phyloP scores from a whole-genome alignment of 441 rosid species.

The Croton laevigatus region DNA sequence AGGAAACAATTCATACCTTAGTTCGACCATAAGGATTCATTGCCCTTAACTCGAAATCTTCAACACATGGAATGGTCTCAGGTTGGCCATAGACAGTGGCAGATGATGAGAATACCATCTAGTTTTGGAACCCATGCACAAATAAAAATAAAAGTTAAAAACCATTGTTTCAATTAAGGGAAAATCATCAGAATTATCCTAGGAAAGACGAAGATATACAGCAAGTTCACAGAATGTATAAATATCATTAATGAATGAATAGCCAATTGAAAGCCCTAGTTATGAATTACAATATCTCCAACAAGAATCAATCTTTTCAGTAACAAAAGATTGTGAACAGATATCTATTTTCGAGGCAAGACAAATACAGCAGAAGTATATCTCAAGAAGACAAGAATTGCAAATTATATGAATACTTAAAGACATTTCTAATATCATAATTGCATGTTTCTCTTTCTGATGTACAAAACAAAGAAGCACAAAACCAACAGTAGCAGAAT shows the following conservation, averaged over 20 bases:
- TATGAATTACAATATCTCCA: not conserved
- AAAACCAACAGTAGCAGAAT: not conserved
- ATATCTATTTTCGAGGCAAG: not conserved
- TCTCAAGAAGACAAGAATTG: too few relatives aligned
- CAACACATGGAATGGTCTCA: slow-evolving; percentile 88
- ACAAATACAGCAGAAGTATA: not conserved
- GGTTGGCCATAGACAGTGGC: slow-evolving; percentile 98
- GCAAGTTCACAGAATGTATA: not conserved
- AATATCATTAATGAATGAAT: not conserved
- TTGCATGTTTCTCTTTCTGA: not conserved
- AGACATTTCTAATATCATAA: not conserved
- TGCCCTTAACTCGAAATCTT: slow-evolving; percentile 69
- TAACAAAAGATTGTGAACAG: not conserved
- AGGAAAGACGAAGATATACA: slow-evolving; percentile 13
- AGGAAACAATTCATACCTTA: slow-evolving; percentile 42
- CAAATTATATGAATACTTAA: too few relatives aligned
- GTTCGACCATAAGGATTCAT: slow-evolving; percentile 91
- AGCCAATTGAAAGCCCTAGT: not conserved
- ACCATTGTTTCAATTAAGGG: slow-evolving; percentile 23
- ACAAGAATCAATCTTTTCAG: not conserved
- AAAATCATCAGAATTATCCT: slow-evolving; percentile 18
- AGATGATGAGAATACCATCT: slow-evolving; percentile 97
- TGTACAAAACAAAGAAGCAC: not conserved
- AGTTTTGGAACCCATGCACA: not conserved
- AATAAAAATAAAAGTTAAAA: not conserved